Evolutionary conservation across 2,329 filamentous ascomycete species (phyloP), one percentile per base, ranked within the genome.

Genomic region (Verticillium longisporum): DNA sequence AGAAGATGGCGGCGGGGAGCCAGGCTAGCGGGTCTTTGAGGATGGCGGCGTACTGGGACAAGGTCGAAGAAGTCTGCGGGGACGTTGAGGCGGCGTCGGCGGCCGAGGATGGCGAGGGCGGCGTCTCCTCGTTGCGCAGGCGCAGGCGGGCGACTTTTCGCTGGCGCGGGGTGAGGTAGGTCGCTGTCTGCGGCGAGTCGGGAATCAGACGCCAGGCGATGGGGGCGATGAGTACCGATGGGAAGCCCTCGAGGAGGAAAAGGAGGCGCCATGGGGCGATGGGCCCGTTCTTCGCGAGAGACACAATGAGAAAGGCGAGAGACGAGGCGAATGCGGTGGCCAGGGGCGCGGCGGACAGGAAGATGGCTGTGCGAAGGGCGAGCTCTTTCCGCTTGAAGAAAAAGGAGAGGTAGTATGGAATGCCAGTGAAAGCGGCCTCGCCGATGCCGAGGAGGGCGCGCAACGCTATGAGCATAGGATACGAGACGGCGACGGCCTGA

Each of bases 241-340:
- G 92, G 63, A 96, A 94, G 1, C 92, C 92, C 73, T 96, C 92
- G 13, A 94, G 67, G 7, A 96, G 80, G 69, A 96, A 96, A 33
- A 96, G 80, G 1, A 93, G 81, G n/a, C 92, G 84, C 92, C 92
- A 96, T 4, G 90, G 86, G 0, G 91, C 89, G 57, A 96, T 87
- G 15, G 89, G 89, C 1, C 83, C 79, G 63, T 80, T 69, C 56
- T 84, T 76, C 58, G 86, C 90, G 14, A 92, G 68, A 67, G 85
- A 86, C 58, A 92, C 83, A 64, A 97, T 94, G 26, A 87, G 69
- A 87, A 89, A 92, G 7, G 92, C 92, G 4, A 97, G 79, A 9
- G 83, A 88, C 45, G 91, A 91, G 0, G 91, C 90, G 70, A 96
- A 93, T 1, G 87, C 88, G 53, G 91, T 95, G 1, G 92, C 91